A percentile compares a stretch with the other conserved stretches of the same genome.
Evolutionary conservation across 176 grass and related monocot genomes (phyloP).

Genomic region (Puya raimondii): DNA sequence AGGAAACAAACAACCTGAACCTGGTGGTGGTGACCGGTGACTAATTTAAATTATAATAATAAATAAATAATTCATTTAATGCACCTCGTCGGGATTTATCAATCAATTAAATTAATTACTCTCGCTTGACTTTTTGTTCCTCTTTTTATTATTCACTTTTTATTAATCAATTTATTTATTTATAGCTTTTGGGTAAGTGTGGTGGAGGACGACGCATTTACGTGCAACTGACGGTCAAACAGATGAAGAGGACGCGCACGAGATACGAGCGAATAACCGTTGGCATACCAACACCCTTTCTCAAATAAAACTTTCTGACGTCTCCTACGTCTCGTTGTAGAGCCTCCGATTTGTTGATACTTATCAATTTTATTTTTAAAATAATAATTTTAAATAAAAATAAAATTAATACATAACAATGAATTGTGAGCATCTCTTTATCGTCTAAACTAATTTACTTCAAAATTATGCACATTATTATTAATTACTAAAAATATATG

Average conservation of each 20-base stretch:
- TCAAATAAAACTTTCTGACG: neutral
- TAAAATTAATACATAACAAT: no score
- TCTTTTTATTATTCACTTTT: neutral
- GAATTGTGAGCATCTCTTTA: no score
- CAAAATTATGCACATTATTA: no score
- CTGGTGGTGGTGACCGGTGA: neutral
- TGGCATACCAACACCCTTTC: neutral
- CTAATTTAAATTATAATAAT: neutral
- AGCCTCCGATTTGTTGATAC: no score
- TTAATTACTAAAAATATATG: no score
- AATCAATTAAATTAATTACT: no score
- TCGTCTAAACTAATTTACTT: no score
- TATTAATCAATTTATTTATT: neutral
- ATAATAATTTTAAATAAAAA: neutral
- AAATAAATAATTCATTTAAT: neutral
- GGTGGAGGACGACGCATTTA: neutral
- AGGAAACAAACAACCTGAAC: neutral
- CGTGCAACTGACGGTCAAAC: neutral
- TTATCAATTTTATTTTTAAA: no score
- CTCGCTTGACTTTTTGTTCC: neutral
- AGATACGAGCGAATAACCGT: neutral
- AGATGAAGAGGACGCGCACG: neutral
- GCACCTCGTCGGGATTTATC: no score
- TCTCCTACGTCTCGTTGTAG: no score
- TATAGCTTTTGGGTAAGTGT: neutral